Percentiles rank a stretch among this genome's conserved stretches.
These are phyloP conservation scores for Suhomyces guaymorum DNA, from an alignment of 1,139 yeast genomes.

Conservation along the genomic window DNA sequence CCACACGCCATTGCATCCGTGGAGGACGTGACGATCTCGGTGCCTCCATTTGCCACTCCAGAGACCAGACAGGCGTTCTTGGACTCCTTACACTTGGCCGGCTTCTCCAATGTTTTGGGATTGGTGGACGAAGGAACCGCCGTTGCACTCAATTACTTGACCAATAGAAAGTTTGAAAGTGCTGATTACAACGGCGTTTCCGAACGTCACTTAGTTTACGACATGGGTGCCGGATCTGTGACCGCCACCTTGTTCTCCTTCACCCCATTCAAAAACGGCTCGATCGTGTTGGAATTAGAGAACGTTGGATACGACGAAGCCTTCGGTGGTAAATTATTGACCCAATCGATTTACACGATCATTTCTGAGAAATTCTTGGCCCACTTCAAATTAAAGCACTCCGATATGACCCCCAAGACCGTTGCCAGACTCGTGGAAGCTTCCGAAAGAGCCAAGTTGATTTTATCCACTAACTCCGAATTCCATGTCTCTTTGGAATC, in stretches of 20 bases:
- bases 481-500: constrained; percentile 73
- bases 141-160: constrained; percentile 76
- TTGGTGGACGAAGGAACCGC: constrained; percentile 90
- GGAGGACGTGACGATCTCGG: constrained; percentile 70
- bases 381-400: constrained; percentile 37
- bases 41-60: constrained; percentile 70
- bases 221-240: constrained; percentile 92
- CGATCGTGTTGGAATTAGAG: constrained; percentile 58
- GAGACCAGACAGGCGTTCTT: constrained; percentile 69
- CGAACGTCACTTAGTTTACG: constrained; percentile 74
- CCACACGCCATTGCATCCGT: constrained; percentile 36
- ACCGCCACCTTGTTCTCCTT: constrained; percentile 79
- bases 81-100: constrained; percentile 75
- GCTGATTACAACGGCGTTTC: constrained; percentile 37
- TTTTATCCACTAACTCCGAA: constrained; percentile 85
- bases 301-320: constrained; percentile 67
- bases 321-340: constrained; percentile 76
- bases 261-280: constrained; percentile 43
- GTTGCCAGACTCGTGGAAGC: constrained; percentile 72
- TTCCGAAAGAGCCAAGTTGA: constrained; percentile 83
- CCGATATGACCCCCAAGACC: constrained; percentile 53
- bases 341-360: constrained; percentile 61
- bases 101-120: constrained; percentile 58
- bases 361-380: constrained; percentile 58
- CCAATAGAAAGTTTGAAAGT: constrained; percentile 46